Evolutionary conservation across 2,329 filamentous ascomycete species (phyloP).

Genomic region (Trichothecium sympodiale): DNA sequence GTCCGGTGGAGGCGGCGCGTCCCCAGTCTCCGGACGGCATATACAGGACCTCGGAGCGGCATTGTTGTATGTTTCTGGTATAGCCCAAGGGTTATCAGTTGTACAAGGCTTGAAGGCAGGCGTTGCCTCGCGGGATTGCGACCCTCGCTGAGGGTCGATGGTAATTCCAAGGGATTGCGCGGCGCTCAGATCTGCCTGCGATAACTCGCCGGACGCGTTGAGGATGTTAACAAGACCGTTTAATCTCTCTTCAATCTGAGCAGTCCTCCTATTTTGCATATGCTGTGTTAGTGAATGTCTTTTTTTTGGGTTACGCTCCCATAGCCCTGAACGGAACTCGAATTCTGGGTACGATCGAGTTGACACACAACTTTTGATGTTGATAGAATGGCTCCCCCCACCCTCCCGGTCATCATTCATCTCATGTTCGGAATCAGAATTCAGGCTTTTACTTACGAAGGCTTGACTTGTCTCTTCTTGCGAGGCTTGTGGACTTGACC

Average conservation of each 20-base stretch:
- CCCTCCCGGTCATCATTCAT: too few relatives aligned
- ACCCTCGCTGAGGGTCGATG: background rate
- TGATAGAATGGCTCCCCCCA: too few relatives aligned
- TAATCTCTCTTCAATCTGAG: slow-evolving; percentile 36
- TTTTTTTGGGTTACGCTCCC: background rate
- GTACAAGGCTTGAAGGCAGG: background rate
- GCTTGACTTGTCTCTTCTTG: slow-evolving; percentile 38
- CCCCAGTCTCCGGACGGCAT: slow-evolving; percentile 29
- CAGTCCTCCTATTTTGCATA: slow-evolving; percentile 28
- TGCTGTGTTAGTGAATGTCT: background rate
- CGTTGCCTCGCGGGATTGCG: background rate
- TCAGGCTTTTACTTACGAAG: slow-evolving; percentile 31
- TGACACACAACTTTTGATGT: too few relatives aligned
- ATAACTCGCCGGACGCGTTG: slow-evolving; percentile 28
- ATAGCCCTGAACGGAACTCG: too few relatives aligned
- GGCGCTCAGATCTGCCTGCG: slow-evolving; percentile 1
- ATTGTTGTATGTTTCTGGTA: slow-evolving; percentile 33
- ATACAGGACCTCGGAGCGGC: slow-evolving; percentile 34
- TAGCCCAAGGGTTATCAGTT: slow-evolving; percentile 11
- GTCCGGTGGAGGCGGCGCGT: slow-evolving; percentile 27
- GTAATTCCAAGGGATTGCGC: background rate
- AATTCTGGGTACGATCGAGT: too few relatives aligned
- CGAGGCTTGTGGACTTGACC: slow-evolving; percentile 35
- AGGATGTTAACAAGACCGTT: slow-evolving; percentile 38
- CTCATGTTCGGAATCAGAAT: too few relatives aligned